A percentile compares a stretch with the other conserved stretches of the same genome.
Evolutionary conservation across 1,284 basidiomycete species (phyloP).

Genomic region (Stygiomarasmius scandens): DNA sequence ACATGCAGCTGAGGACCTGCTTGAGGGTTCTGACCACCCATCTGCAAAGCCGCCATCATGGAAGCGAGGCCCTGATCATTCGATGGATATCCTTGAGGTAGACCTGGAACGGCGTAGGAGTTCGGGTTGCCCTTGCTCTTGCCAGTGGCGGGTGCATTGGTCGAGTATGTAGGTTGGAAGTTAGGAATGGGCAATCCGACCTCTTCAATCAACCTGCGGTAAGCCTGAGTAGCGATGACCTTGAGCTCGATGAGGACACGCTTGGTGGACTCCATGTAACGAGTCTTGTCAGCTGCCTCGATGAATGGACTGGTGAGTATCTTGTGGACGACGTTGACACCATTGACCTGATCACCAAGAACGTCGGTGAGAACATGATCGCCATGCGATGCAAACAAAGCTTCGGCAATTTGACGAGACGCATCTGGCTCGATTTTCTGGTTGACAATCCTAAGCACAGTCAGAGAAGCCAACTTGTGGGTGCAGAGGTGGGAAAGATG

Average conservation of each 20-base stretch:
- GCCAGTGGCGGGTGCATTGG: conserved; percentile 60
- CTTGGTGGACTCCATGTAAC: conserved; percentile 84
- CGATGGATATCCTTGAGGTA: conserved; percentile 76
- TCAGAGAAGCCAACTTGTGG: conserved; percentile 95
- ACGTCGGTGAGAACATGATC: conserved; percentile 93
- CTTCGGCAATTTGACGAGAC: conserved; percentile 80
- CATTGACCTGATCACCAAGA: conserved; percentile 93
- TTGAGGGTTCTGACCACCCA: conserved; percentile 83
- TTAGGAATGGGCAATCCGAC: conserved; percentile 89
- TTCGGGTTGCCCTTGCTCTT: conserved; percentile 66
- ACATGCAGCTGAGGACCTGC: conserved; percentile 76
- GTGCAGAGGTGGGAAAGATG: conserved; percentile 96
- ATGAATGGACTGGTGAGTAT: conserved; percentile 87
- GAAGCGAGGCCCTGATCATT: conserved; percentile 82
- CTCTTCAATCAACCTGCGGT: conserved; percentile 90
- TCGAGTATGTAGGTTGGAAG: conserved; percentile 76
- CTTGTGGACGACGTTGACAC: conserved; percentile 92
- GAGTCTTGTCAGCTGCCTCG: conserved; percentile 67
- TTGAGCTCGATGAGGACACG: conserved; percentile 87
- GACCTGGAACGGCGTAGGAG: conserved; percentile 66
- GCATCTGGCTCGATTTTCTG: conserved; percentile 88
- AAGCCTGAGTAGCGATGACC: conserved; percentile 90
- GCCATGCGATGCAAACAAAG: conserved; percentile 82
- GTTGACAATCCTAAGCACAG: conserved; percentile 90
- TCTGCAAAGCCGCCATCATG: conserved; percentile 87